phyloP scores from a whole-genome alignment of 208 protist species.

The Blastocrithidia nonstop region DNA sequence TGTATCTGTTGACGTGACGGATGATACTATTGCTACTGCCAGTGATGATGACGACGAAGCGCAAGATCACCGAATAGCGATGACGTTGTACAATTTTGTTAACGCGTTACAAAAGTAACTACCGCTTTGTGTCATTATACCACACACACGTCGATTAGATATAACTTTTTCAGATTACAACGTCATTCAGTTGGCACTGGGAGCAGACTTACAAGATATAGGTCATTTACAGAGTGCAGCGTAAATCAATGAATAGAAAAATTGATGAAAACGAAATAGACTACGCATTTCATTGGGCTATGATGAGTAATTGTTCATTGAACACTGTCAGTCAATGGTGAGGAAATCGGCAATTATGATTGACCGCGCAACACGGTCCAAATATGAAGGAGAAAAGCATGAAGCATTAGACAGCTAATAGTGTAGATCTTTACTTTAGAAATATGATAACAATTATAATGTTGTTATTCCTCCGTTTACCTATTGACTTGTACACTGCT shows the following conservation, averaged over 20 bases:
- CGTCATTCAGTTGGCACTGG: slow-evolving; percentile 51
- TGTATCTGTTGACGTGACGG: too few relatives aligned
- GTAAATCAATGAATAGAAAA: slow-evolving; percentile 34
- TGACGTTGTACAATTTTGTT: slow-evolving; percentile 18
- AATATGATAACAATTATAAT: slow-evolving; percentile 4
- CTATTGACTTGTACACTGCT: too few relatives aligned
- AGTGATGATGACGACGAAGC: too few relatives aligned
- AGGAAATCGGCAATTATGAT: too few relatives aligned
- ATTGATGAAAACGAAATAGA: slow-evolving; percentile 46
- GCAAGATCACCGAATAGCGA: too few relatives aligned
- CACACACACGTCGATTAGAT: slow-evolving; percentile 37
- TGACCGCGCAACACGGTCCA: too few relatives aligned
- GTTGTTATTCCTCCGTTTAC: slow-evolving; percentile 34
- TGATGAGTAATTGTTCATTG: slow-evolving; percentile 65
- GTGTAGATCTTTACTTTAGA: too few relatives aligned
- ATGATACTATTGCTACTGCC: not conserved
- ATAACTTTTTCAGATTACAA: slow-evolving; percentile 49
- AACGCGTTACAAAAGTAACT: slow-evolving; percentile 34
- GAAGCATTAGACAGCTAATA: too few relatives aligned
- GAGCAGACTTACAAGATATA: slow-evolving; percentile 14
- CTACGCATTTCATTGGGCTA: slow-evolving; percentile 76
- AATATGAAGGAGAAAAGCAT: too few relatives aligned
- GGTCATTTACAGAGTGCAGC: slow-evolving; percentile 6
- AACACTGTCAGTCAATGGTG: not conserved
- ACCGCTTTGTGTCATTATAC: slow-evolving; percentile 30